Evolutionary conservation across 768 basidiomycete genomes (phyloP).

Genomic region (Holtermannia corniformis): DNA sequence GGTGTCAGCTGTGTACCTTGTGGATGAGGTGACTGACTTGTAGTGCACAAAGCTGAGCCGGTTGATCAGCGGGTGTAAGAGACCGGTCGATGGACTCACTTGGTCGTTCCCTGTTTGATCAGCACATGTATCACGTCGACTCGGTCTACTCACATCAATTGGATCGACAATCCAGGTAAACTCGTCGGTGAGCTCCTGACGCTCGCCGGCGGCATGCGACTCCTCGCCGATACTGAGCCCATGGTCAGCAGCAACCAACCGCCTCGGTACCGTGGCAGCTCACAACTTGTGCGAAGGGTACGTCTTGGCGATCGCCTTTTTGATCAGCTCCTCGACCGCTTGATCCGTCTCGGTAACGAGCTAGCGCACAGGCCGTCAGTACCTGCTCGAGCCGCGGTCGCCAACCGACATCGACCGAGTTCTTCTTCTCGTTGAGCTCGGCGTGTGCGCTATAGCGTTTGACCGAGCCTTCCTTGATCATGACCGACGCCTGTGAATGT

Average conservation of each 20-base stretch:
- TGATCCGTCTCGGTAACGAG: constrained; percentile 93
- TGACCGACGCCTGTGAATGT: constrained; percentile 12
- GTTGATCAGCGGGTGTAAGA: constrained; percentile 3
- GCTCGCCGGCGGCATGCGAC: constrained; percentile 65
- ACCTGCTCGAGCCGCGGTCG: background rate
- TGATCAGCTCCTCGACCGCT: constrained; percentile 76
- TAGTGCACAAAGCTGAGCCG: constrained; percentile 34
- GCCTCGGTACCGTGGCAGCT: constrained; percentile 38
- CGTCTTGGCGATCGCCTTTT: constrained; percentile 52
- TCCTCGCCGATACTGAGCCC: constrained; percentile 76
- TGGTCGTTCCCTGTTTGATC: constrained; percentile 20
- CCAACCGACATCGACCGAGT: constrained; percentile 59
- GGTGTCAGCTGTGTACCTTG: constrained; percentile 23
- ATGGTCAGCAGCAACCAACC: too few relatives aligned
- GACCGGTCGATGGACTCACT: constrained; percentile 12
- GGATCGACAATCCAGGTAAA: constrained; percentile 95
- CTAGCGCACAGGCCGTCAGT: constrained; percentile 14
- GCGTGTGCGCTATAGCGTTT: constrained; percentile 45
- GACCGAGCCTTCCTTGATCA: constrained; percentile 57
- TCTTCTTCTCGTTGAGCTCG: constrained; percentile 71
- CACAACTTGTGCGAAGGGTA: constrained; percentile 79
- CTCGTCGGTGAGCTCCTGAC: constrained; percentile 59
- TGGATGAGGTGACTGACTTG: constrained; percentile 51
- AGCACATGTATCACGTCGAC: background rate
- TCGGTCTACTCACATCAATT: constrained; percentile 48